These are phyloP conservation scores for Macrophomina pseudophaseolina DNA, from an alignment of 2,329 filamentous ascomycete genomes.

Conservation along the genomic window DNA sequence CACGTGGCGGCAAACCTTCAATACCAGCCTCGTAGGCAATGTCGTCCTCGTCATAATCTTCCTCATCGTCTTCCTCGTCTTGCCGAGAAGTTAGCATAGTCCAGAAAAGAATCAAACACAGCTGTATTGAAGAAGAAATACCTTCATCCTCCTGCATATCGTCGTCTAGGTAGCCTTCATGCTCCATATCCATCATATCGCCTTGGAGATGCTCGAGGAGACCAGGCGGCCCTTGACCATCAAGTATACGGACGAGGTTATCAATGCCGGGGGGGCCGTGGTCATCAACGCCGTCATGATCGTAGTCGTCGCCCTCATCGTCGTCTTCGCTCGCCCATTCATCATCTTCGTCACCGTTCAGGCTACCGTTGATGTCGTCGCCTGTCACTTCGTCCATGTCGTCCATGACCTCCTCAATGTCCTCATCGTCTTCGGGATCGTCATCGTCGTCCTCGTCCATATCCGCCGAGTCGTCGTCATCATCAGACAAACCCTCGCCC, in stretches of 20 bases:
- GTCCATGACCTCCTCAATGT: constrained; percentile 57
- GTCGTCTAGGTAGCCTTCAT: constrained; percentile 61
- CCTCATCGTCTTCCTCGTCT: constrained; percentile 57
- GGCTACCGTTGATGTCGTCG: constrained; percentile 54
- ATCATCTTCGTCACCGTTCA: constrained; percentile 46
- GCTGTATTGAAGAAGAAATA: constrained; percentile 48
- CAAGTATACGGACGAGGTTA: constrained; percentile 36
- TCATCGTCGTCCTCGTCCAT: constrained; percentile 61
- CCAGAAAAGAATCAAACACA: neutral
- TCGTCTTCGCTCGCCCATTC: constrained; percentile 52
- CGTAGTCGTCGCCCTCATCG: constrained; percentile 50
- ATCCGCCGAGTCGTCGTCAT: constrained; percentile 59
- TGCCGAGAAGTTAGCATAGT: constrained; percentile 22
- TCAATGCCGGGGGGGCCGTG: constrained; percentile 45
- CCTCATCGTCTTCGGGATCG: constrained; percentile 62
- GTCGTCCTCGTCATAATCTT: constrained; percentile 72
- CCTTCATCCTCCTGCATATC: constrained; percentile 65
- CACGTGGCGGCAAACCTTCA: constrained; percentile 40
- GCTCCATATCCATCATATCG: constrained; percentile 51
- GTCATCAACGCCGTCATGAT: constrained; percentile 61
- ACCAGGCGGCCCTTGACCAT: constrained; percentile 43
- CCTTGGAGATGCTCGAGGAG: constrained; percentile 48
- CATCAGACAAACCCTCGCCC: constrained; percentile 62
- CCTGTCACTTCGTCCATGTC: constrained; percentile 56
- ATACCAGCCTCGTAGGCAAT: constrained; percentile 61